Base-by-base conservation (phyloP, 495 filamentous ascomycete species). In the Xylaria curta region DNA sequence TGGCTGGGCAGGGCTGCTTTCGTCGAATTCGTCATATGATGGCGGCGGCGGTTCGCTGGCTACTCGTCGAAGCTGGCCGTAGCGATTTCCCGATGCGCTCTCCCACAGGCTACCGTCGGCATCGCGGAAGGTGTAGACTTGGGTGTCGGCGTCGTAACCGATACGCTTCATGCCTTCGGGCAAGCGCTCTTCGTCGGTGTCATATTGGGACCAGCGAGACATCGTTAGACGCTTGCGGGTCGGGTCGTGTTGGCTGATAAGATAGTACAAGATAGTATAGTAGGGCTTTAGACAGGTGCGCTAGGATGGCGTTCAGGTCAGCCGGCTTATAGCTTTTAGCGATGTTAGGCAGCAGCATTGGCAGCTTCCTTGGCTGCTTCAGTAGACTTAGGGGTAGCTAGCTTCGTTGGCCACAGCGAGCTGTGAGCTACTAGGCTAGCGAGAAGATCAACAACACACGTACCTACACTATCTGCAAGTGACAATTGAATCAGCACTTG, bases 141-240 rank as follows among this genome's bases (percentile, higher is more conserved):
- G 81, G 4, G 78, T 81, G 72, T 87, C 85, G 75, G 85, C 85
- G 73, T 88, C 86, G 78, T 88, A 88, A 74, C 82, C 85, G 36
- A 86, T 77, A 68, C 85, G 82, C 21, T 77, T 68, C 83, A 88
- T 86, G 76, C 85, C 85, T 49, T 84, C 81, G 46, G 86, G 86
- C 28, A 88, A 80, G 58, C 86, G 86, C 59, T 85, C 78, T 24
- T 83, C 83, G 73, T 88, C 86, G 62, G 81, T 78, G 62, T 83
- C 81, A 76, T 82, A 81, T 64, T 83, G 74, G 21, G 82, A 78
- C 80, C 81, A 84, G 73, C 82, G 81, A 58, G 78, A 68, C 82
- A 85, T 84, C 44, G 68, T 70, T 31, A n/a, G n/a, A 33, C n/a
- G 46, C 7, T 38, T 67, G 38, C 46, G 33, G 44, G 10, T 24